Conservation (phyloP, 2,329 filamentous ascomycete species). For the Didymosphaeria variabile region DNA sequence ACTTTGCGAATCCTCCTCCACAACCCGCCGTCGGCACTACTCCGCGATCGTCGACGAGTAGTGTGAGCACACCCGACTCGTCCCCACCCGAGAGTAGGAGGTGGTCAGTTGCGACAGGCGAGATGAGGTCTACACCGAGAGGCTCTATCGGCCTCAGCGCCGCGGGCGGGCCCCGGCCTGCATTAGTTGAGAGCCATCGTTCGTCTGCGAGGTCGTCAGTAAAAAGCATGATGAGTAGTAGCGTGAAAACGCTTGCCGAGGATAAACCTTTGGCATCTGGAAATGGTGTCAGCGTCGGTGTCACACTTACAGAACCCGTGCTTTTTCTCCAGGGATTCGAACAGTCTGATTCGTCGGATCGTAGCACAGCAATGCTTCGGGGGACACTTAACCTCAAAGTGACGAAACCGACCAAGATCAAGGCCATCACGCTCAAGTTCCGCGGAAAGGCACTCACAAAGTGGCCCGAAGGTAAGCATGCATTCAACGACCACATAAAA, state of each 20-base stretch:
- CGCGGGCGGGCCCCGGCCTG: conserved; percentile 51
- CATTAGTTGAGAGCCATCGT: conserved; percentile 52
- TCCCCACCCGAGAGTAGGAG: conserved; percentile 40
- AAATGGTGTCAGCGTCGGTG: conserved; percentile 77
- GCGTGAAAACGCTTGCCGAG: conserved; percentile 48
- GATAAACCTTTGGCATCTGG: conserved; percentile 80
- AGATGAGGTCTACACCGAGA: conserved; percentile 52
- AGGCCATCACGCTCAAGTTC: conserved; percentile 87
- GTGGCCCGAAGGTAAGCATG: conserved; percentile 81
- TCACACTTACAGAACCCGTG: conserved; percentile 80
- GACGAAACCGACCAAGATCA: conserved; percentile 91
- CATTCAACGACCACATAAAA: neutral
- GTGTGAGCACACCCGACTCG: conserved; percentile 36
- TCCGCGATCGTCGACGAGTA: conserved; percentile 41
- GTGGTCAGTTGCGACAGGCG: conserved; percentile 39
- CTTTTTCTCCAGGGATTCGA: conserved; percentile 83
- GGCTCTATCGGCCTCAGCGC: conserved; percentile 51
- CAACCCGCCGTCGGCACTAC: conserved; percentile 32
- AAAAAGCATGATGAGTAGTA: conserved; percentile 45
- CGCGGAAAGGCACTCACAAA: conserved; percentile 86
- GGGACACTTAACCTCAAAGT: conserved; percentile 84
- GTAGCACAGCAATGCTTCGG: conserved; percentile 82
- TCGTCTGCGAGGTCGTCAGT: conserved; percentile 46
- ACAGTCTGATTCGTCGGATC: conserved; percentile 69
- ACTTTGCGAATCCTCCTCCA: conserved; percentile 33